Conservation (phyloP, 305 asterid genomes). For the Stenogyne calaminthoides region DNA sequence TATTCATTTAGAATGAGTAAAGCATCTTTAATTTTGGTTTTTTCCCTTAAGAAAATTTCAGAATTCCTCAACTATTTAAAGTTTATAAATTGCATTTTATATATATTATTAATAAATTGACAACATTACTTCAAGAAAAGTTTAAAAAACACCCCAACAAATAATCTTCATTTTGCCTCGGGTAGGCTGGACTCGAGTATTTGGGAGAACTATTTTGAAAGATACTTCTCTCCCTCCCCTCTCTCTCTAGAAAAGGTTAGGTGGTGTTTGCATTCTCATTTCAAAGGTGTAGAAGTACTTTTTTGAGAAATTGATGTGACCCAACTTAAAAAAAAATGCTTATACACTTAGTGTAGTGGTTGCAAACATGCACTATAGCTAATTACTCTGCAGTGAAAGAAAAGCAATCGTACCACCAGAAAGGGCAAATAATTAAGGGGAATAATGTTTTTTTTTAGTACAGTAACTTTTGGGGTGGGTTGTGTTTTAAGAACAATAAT, state of each 20-base stretch:
- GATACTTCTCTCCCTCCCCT: not conserved
- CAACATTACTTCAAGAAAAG: not conserved
- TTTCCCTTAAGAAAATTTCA: not conserved
- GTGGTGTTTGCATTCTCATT: too few relatives aligned
- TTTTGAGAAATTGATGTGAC: too few relatives aligned
- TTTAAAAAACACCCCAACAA: not conserved
- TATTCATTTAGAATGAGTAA: slow-evolving; percentile 21
- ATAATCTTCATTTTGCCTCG: not conserved
- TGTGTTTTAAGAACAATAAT: too few relatives aligned
- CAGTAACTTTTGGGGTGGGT: too few relatives aligned
- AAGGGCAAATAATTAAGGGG: too few relatives aligned
- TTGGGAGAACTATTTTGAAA: slow-evolving; percentile 6
- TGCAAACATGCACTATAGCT: not conserved
- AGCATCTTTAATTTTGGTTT: slow-evolving; percentile 19
- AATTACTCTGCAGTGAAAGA: not conserved
- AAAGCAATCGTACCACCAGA: not conserved
- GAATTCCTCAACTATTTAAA: not conserved
- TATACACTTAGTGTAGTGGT: too few relatives aligned
- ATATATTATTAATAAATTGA: not conserved
- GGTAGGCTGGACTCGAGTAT: not conserved
- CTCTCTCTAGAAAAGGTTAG: too few relatives aligned
- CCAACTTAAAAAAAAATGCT: too few relatives aligned
- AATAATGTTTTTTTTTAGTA: too few relatives aligned
- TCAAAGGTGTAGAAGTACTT: too few relatives aligned
- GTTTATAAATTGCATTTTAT: not conserved